Base-by-base conservation (phyloP, 108 stramenopile genomes). In the Cyclotella baltica region DNA sequence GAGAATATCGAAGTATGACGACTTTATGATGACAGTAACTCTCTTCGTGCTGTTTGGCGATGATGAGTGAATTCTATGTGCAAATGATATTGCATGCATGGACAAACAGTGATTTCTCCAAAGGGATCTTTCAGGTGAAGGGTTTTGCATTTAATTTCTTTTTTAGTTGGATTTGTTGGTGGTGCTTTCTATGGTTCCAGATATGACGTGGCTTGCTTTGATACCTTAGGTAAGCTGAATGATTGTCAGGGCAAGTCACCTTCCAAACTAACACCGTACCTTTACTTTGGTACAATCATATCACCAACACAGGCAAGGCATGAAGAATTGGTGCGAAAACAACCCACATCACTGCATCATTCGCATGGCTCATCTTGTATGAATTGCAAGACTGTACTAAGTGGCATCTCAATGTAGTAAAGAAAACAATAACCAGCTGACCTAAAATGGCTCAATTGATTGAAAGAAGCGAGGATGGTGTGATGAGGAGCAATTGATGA, bases 141-240 rank as follows among this genome's bases (percentile, higher is more conserved):
- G 83, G 83, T 52, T 87, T 81, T 59, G 79, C 78, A n/a, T 76
- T 76, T 37, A 83, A 78, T 67, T 90, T 91, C 79, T 91, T 88
- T 93, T 93, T 68, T 89, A 79, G 80, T 83, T 90, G 28, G 92
- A 90, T 79, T 73, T 89, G 33, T 48, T 91, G 30, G 89, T 87
- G 28, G 75, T 88, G 29, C 69, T 86, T 20, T 88, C 90, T 19
- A 84, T 93, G 74, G 65, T 93, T 9, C 81, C 87, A 35, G 88
- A 88, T 59, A 79, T 91, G 48, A 67, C 58, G 3, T 91, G 86
- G 85, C 80, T 89, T 38, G 76, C 83, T 27, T 78, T 22, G 85
- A 71, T 30, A 75, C 77, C 40, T 71, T 79, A 18, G 82, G 75
- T 76, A 53, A 36, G 36, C 40, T 0, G 38, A 16, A 25, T 69